Percentiles rank a stretch among this genome's conserved stretches.
Evolutionary conservation across 306 rosid genomes (phyloP).

Genomic region (Pterocarpus santalinus): DNA sequence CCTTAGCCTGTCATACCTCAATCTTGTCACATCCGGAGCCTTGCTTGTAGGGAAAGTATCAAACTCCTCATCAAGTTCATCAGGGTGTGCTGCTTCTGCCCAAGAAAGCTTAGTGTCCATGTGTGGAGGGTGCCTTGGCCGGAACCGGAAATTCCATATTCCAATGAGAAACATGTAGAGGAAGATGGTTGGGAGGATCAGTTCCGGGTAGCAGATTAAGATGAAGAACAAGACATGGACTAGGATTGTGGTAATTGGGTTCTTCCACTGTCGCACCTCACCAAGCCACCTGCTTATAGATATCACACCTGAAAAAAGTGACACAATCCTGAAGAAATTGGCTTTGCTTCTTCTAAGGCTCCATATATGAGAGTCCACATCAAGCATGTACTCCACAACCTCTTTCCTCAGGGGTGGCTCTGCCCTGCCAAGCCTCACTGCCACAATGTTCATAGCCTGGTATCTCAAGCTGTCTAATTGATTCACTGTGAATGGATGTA

Average conservation of each 20-base stretch:
- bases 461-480: constrained; percentile 77
- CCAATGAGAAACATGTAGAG: constrained; percentile 90
- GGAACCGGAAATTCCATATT: constrained; percentile 72
- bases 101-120: constrained; percentile 87
- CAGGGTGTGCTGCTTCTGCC: constrained; percentile 80
- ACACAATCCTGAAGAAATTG: constrained; percentile 76
- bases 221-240: constrained; percentile 78
- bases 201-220: constrained; percentile 74
- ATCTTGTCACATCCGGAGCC: constrained; percentile 61
- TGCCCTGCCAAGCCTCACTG: constrained; percentile 74
- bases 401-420: constrained; percentile 83
- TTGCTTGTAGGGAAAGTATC: constrained; percentile 81
- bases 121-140: constrained; percentile 73
- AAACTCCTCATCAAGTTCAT: constrained; percentile 66
- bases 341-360: constrained; percentile 89
- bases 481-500: constrained; percentile 86
- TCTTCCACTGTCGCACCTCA: constrained; percentile 80
- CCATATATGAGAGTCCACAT: constrained; percentile 94
- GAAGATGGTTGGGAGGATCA: constrained; percentile 77
- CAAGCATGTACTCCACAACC: constrained; percentile 88
- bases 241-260: constrained; percentile 70
- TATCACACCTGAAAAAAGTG: constrained; percentile 68
- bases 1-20: constrained; percentile 82
- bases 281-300: constrained; percentile 77
- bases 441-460: constrained; percentile 83